Evolutionary conservation across 2,329 filamentous ascomycete species (phyloP), one percentile per base, ranked within the genome.

Genomic region (Cordyceps farinosa): DNA sequence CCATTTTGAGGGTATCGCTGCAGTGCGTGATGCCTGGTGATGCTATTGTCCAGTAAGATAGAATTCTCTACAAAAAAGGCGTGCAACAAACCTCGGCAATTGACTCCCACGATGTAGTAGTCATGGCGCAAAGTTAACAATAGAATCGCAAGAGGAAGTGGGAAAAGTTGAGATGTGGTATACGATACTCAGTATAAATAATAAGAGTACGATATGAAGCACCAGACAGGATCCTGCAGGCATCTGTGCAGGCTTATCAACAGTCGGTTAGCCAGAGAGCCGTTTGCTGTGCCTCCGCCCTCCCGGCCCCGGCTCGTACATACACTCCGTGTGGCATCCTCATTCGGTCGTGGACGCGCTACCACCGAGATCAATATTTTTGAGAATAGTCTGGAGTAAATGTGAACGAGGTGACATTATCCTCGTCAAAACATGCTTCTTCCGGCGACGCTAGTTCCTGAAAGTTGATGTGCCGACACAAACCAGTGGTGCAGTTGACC

Each of bases 61-160:
- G 17, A 81, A 3, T 29, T 3, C 32, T 36, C 34, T 22, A 13
- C 6, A 11, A 29, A 52, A 10, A 32, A 17, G 27, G 29, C 47
- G 27, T 22, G 7, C 17, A 22, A 50, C 47, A 13, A 30, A 30
- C 47, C 27, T 9, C 13, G 13, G 47, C 47, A 5, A 50, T 32
- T 4, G 8, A 50, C 47, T 32, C 13, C 47, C 47, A 50, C 27
- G 47, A 50, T 50, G 4, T n/a, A 32, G 4, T n/a, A 32, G 29
- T 22, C 47, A 50, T 50, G 27, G 22, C 11, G 10, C 10, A 0
- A 47, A 47, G 5, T 2, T 3, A 15, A 47, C 27, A 15, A 11
- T 47, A 6, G 10, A 47, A 29, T 47, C 13, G 2, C 22, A 47
- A 15, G 5, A 27, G 8, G 10, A 1, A 29, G 27, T 47, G 11